Conservation (phyloP, 345 rosid genomes). For the Syzygium aromaticum region DNA sequence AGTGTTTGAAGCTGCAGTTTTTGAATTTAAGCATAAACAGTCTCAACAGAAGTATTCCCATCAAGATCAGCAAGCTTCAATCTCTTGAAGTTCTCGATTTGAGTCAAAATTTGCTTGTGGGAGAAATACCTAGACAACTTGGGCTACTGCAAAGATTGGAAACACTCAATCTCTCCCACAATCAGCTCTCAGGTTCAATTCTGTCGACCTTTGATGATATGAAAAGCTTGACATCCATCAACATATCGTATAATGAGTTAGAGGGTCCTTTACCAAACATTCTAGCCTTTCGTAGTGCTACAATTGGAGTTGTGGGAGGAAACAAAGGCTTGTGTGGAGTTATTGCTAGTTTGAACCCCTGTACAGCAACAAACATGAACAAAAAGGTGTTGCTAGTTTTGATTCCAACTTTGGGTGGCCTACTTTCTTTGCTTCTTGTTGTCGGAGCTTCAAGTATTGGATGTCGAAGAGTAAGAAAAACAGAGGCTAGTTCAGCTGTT, state of each 20-base stretch:
- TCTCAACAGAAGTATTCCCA: background rate
- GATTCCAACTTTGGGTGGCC: background rate
- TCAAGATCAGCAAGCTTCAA: background rate
- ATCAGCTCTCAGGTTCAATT: background rate
- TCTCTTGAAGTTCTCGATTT: background rate
- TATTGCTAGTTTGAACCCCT: background rate
- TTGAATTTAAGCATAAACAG: background rate
- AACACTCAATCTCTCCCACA: slow-evolving; percentile 1
- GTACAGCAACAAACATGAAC: background rate
- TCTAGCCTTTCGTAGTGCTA: slow-evolving; percentile 14
- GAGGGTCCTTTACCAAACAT: slow-evolving; percentile 18
- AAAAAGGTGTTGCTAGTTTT: background rate
- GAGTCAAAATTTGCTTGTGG: background rate
- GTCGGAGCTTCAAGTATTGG: background rate
- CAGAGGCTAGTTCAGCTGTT: background rate
- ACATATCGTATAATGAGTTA: slow-evolving; percentile 20
- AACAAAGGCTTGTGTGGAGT: slow-evolving; percentile 19
- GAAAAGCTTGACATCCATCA: background rate
- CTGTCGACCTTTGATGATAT: background rate
- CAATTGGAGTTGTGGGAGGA: background rate
- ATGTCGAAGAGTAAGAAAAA: background rate
- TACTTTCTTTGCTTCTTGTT: background rate
- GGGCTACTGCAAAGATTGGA: background rate
- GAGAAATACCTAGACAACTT: background rate
- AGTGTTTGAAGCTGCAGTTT: background rate